Conservation (phyloP, 2,329 filamentous ascomycete species). For the Botrytis paeoniae region DNA sequence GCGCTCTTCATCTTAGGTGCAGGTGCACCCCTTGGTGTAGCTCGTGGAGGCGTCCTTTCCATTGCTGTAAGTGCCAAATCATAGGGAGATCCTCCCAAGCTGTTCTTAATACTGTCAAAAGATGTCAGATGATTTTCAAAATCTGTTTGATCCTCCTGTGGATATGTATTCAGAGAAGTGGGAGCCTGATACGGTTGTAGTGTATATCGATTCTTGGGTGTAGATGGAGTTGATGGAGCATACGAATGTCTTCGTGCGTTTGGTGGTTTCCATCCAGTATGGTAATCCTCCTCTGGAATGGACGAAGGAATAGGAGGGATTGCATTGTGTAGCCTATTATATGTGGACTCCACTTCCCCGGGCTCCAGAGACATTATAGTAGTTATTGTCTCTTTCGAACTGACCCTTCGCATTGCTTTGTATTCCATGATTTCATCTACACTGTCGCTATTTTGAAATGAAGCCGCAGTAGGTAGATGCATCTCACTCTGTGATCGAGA, state of each 20-base stretch:
- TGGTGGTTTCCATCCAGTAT: conserved; percentile 10
- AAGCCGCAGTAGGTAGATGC: conserved; percentile 24
- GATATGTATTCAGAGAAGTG: conserved; percentile 5
- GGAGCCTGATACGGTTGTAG: conserved; percentile 8
- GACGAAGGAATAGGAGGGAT: conserved; percentile 29
- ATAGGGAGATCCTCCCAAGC: conserved; percentile 32
- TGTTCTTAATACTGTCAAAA: conserved; percentile 25
- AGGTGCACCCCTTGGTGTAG: neutral
- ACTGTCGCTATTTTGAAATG: conserved; percentile 26
- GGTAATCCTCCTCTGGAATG: conserved; percentile 21
- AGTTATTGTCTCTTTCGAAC: conserved; percentile 33
- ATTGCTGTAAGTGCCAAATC: conserved; percentile 24
- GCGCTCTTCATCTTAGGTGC: conserved; percentile 26
- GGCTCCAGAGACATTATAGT: conserved; percentile 36
- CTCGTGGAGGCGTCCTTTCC: neutral
- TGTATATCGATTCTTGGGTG: neutral
- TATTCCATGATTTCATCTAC: conserved; percentile 29
- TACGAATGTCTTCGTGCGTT: conserved; percentile 7
- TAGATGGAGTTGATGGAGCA: conserved; percentile 4
- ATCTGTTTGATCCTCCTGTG: conserved; percentile 23
- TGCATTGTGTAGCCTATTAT: conserved; percentile 27
- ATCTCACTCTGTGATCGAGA: conserved; percentile 25
- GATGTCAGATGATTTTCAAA: conserved; percentile 32
- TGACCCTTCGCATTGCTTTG: conserved; percentile 24
- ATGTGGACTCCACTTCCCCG: conserved; percentile 30